A percentile compares a stretch with the other conserved stretches of the same genome.
Conservation (phyloP, 2,329 filamentous ascomycete genomes). For the Dothistroma septosporum region DNA sequence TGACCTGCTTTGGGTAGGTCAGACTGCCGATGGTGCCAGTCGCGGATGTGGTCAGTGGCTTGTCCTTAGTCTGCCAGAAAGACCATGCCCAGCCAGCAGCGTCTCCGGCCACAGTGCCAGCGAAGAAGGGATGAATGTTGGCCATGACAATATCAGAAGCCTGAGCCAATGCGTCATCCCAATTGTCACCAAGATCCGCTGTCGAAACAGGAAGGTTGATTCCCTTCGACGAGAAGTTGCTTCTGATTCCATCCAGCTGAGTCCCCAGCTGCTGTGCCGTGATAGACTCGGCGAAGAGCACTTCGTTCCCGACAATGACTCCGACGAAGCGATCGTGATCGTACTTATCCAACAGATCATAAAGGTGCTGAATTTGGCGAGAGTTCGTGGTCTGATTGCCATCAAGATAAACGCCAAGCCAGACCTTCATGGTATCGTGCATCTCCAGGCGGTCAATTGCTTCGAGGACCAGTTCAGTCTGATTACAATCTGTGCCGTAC, state of each 20-base stretch:
- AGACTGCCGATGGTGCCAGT: slow-evolving; percentile 30
- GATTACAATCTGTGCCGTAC: slow-evolving; percentile 96
- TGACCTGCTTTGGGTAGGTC: slow-evolving; percentile 47
- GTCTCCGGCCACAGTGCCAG: slow-evolving; percentile 62
- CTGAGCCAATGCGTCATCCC: slow-evolving; percentile 65
- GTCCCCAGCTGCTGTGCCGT: slow-evolving; percentile 59
- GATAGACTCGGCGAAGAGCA: slow-evolving; percentile 62
- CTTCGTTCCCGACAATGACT: slow-evolving; percentile 61
- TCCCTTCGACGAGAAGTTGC: slow-evolving; percentile 64
- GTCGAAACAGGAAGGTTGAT: slow-evolving; percentile 76
- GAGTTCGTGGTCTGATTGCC: slow-evolving; percentile 75
- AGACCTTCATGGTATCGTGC: slow-evolving; percentile 71
- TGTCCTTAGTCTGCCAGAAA: slow-evolving; percentile 74
- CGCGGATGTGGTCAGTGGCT: slow-evolving; percentile 54
- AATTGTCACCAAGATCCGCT: slow-evolving; percentile 84
- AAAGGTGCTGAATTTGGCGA: slow-evolving; percentile 79
- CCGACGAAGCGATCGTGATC: slow-evolving; percentile 52
- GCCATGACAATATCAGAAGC: slow-evolving; percentile 87
- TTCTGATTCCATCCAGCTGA: slow-evolving; percentile 64
- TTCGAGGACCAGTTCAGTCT: slow-evolving; percentile 88
- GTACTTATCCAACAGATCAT: slow-evolving; percentile 70
- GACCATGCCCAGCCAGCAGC: slow-evolving; percentile 76
- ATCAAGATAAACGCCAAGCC: slow-evolving; percentile 93
- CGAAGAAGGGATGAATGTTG: slow-evolving; percentile 96
- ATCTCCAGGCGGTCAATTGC: slow-evolving; percentile 71